Evolutionary conservation across 2,329 filamentous ascomycete genomes (phyloP).

Genomic region (Ascochyta lentis): DNA sequence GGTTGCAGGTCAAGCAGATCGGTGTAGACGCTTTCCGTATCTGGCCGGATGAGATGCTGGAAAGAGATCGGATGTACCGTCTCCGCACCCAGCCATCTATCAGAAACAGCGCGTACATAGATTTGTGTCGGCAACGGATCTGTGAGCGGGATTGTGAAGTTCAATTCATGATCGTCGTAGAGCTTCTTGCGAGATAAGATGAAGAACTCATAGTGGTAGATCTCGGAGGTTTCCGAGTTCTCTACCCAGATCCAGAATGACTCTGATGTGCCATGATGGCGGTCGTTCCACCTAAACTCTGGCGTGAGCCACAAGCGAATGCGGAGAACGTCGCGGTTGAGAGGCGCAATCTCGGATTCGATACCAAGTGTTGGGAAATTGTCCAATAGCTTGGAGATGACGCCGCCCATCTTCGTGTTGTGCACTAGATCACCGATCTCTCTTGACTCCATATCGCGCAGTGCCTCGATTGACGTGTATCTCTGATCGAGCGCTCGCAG

Average conservation of each 20-base stretch:
- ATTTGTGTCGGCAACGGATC: slow-evolving; percentile 95
- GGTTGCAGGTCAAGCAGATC: slow-evolving; percentile 92
- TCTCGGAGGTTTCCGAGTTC: slow-evolving; percentile 95
- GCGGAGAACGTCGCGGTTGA: slow-evolving; percentile 93
- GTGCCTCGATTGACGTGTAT: slow-evolving; percentile 76
- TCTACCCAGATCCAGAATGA: slow-evolving; percentile 99
- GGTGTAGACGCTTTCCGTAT: slow-evolving; percentile 97
- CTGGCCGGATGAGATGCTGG: slow-evolving; percentile 94
- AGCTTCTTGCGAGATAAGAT: slow-evolving; percentile 89
- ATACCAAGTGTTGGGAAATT: slow-evolving; percentile 92
- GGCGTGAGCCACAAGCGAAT: slow-evolving; percentile 86
- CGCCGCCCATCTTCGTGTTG: slow-evolving; percentile 85
- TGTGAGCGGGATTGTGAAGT: slow-evolving; percentile 94
- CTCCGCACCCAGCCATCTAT: slow-evolving; percentile 95
- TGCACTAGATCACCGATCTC: slow-evolving; percentile 93
- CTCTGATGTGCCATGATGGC: slow-evolving; percentile 90
- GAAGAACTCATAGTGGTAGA: slow-evolving; percentile 97
- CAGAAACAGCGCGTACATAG: slow-evolving; percentile 92
- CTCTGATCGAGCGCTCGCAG: slow-evolving; percentile 86
- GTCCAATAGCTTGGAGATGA: slow-evolving; percentile 79
- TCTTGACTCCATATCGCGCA: slow-evolving; percentile 90
- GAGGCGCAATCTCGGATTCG: slow-evolving; percentile 91
- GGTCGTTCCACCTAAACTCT: slow-evolving; percentile 94
- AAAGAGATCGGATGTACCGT: slow-evolving; percentile 96
- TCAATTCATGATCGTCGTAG: slow-evolving; percentile 94